phyloP scores from a whole-genome alignment of 441 rosid species.

The Populus hybrid region DNA sequence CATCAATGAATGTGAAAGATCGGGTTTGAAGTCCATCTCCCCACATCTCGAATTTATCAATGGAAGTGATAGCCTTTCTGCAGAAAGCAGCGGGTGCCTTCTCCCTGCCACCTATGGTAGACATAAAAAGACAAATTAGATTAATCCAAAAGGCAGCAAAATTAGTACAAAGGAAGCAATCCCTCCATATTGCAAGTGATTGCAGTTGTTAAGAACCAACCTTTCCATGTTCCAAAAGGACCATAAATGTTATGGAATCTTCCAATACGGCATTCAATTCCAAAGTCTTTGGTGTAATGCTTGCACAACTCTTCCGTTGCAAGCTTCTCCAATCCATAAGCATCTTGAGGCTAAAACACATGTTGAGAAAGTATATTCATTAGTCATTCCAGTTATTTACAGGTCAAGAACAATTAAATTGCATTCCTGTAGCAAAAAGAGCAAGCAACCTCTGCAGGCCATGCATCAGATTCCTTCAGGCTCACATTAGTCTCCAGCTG shows the following conservation, averaged over 20 bases:
- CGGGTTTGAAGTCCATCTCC: constrained; percentile 98
- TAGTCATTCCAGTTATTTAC: not conserved
- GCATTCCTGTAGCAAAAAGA: not conserved
- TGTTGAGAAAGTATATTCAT: not conserved
- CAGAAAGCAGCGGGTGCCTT: constrained; percentile 99
- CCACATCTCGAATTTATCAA: constrained; percentile 97
- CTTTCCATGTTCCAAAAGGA: constrained; percentile 98
- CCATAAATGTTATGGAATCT: constrained; percentile 97
- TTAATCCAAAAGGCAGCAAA: not conserved
- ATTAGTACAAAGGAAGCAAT: not conserved
- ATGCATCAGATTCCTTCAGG: constrained; percentile 95
- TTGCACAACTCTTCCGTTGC: constrained; percentile 96
- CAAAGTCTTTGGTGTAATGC: constrained; percentile 95
- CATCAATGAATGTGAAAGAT: constrained; percentile 96
- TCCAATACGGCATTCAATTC: constrained; percentile 88
- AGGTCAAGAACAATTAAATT: not conserved
- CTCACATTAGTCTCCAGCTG: constrained; percentile 96
- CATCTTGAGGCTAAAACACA: constrained; percentile 90
- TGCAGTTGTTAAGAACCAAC: constrained; percentile 27
- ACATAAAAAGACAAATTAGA: constrained; percentile 5
- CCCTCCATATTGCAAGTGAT: not conserved
- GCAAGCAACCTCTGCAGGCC: constrained; percentile 94
- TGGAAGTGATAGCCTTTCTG: constrained; percentile 76
- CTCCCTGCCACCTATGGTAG: constrained; percentile 82
- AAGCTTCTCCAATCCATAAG: constrained; percentile 97